Evolutionary conservation across 495 filamentous ascomycete species (phyloP), one percentile per base, ranked within the genome.

Genomic region (Xylaria telfairii): DNA sequence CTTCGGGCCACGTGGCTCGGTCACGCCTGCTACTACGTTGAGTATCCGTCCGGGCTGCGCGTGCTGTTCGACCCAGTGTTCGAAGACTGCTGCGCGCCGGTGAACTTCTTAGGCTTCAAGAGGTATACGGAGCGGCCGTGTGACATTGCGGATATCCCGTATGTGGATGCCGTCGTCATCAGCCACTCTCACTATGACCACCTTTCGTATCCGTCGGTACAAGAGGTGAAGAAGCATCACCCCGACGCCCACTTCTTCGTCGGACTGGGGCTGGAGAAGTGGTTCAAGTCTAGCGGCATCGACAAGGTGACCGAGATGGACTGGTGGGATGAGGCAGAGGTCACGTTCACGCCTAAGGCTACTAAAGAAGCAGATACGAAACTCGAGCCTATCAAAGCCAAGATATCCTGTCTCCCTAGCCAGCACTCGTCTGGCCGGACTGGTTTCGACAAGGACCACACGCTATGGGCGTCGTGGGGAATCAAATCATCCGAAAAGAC

Each of bases 41-140:
- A 98, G 78, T 98, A 97, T 74, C 95, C 96, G 19, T 82, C 86
- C 65, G 96, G 96, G 0, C 83, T 99, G 26, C 90, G 95, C 47
- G 94, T 97, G 2, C 87, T 99, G 13, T 98, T 98, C 78, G 96
- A 99, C 78, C 96, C 96, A 2, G 95, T 99, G 19, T 97, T 99
- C 70, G 93, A 94, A 72, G 87, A 92, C 66, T 90, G 94, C 61
- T 99, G 96, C 78, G 88, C 89, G 28, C 96, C 95, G 1, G 86
- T 93, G 73, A 85, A 85, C 32, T 90, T 88, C 78, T 60, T 92
- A 46, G 90, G 92, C 0, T 93, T 95, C 0, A 94, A 92, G 81
- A 86, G 96, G 61, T 97, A 90, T 79, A 97, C 96, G 0, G 84
- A 91, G 65, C 85, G 87, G 66, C 93, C 96, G 3, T 97, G 94